Conservation (phyloP, 192 early-diverging fungal species). For the Endogone sp. region DNA sequence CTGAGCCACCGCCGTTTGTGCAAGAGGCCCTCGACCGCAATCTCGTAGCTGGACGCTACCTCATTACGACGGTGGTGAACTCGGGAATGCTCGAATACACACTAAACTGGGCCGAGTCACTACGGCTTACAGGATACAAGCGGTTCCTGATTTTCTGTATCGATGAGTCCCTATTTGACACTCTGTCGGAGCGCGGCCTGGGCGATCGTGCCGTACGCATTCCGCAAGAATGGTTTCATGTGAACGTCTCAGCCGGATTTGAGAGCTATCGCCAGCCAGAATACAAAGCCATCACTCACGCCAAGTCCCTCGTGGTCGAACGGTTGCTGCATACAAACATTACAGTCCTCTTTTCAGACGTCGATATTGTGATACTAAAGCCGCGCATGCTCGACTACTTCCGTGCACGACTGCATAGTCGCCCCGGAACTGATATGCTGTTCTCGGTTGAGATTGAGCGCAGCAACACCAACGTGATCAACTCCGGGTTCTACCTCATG, state of each 20-base stretch:
- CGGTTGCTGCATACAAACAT: constrained; percentile 19
- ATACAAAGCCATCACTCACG: constrained; percentile 35
- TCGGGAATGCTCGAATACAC: constrained; percentile 36
- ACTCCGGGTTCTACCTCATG: constrained; percentile 34
- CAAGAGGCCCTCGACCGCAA: neutral
- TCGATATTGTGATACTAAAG: constrained; percentile 34
- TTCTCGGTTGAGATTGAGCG: constrained; percentile 27
- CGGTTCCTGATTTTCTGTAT: constrained; percentile 32
- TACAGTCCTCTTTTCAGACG: constrained; percentile 36
- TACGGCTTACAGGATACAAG: constrained; percentile 14
- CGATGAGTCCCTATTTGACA: constrained; percentile 26
- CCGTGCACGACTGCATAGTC: constrained; percentile 17
- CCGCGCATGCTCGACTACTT: constrained; percentile 25
- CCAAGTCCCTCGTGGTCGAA: constrained; percentile 35
- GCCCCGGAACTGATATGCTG: constrained; percentile 16
- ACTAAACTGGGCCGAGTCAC: constrained; percentile 34
- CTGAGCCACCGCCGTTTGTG: no score
- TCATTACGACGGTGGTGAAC: constrained; percentile 33
- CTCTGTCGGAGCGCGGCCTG: constrained; percentile 20
- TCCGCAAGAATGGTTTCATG: constrained; percentile 32
- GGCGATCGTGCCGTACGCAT: constrained; percentile 24
- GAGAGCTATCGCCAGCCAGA: constrained; percentile 13
- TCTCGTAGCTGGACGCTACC: neutral
- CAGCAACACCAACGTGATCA: constrained; percentile 14
- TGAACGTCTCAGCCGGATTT: constrained; percentile 16